These are phyloP conservation scores for Elaeis guineensis DNA, from an alignment of 176 grass and related monocot genomes.

Conservation along the genomic window DNA sequence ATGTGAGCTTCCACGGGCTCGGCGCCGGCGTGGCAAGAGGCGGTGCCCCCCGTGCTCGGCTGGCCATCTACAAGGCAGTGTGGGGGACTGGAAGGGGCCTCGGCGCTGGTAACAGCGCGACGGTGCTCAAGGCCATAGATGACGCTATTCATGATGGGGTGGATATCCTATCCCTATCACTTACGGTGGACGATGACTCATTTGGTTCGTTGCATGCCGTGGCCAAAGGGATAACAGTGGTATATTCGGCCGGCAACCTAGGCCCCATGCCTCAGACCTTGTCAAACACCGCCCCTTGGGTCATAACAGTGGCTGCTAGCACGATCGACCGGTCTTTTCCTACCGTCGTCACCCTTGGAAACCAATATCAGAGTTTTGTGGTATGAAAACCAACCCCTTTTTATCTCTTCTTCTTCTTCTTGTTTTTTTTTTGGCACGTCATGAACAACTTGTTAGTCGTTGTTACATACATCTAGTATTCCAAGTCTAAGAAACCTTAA, in stretches of 20 bases:
- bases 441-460: no score
- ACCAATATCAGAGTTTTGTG: neutral
- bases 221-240: neutral
- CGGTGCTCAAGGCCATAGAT: neutral
- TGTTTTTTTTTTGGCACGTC: no score
- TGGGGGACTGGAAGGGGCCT: neutral
- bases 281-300: neutral
- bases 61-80: constrained; percentile 26
- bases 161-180: constrained; percentile 21
- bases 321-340: constrained; percentile 6
- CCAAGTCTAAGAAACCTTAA: no score
- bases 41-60: constrained; percentile 9
- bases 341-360: neutral
- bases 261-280: neutral
- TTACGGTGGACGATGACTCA: neutral
- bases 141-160: constrained; percentile 22
- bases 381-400: neutral
- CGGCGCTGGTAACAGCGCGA: accelerated
- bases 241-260: neutral
- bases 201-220: neutral
- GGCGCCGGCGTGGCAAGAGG: neutral
- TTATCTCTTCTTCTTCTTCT: no score
- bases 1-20: neutral
- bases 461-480: no score
- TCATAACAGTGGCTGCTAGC: neutral